Base-by-base conservation (phyloP, 768 basidiomycete species). In the Tylopilus sp. region DNA sequence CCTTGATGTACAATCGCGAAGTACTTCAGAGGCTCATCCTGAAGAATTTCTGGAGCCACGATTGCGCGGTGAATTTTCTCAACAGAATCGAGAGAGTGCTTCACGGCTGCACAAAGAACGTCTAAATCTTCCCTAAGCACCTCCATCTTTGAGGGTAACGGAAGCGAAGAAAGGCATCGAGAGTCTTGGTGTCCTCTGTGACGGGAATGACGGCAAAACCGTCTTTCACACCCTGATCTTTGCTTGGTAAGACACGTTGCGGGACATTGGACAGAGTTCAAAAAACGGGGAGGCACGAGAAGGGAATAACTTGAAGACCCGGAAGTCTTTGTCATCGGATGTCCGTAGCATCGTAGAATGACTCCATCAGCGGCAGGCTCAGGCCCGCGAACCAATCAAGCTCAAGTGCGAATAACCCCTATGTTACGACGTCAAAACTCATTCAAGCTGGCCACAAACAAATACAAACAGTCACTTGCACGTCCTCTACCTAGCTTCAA, bases 221-320 rank as follows among this genome's bases (percentile, higher is more conserved):
- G 25, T 64, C 58, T 26, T 30, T 57, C 26, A 40, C 24, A 9
- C 61, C 64, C 41, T 54, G 57, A 21, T 55, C 54, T 6, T 21
- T 14, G 53, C 33, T 54, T 21, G 8, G 34, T 36, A 7, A 7
- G 34, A 36, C 13, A 11, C 67, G 55, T 29, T 71, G 63, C 11
- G 67, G 65, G 5, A 72, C 53, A 22, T 56, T 28, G 45, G 72
- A 69, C 54, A 25, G 42, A 9, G 9, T 28, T 43, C 42, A 17
- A 43, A 43, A 17, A 74, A 60, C 0, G 68, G 61, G 16, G 73
- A 74, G 2, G 70, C 61, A 8, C 68, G 60, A n/a, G 65, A 25
- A 21, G 25, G 40, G 24, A 41, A 41, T 7, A 25, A 24, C 16
- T 25, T 41, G 40, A 25, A 41, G 22, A 41, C 24, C 11, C 42